Base-by-base conservation (phyloP, 352 stramenopile genomes). In the Globisporangium cylindrosporum region DNA sequence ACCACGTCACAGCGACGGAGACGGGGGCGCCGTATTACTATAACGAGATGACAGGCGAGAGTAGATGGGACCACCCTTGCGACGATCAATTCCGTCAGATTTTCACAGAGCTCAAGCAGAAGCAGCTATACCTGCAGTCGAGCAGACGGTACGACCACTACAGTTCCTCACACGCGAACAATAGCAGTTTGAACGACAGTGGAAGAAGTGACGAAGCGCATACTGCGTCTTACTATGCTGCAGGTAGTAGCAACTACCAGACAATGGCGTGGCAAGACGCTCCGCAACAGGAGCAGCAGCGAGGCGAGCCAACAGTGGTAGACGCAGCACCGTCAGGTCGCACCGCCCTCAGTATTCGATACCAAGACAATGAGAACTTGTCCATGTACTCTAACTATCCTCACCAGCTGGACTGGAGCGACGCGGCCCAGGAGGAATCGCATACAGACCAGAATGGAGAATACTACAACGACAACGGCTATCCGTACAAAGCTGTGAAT, bases 11-110 rank as follows among this genome's bases (percentile, higher is more conserved):
- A 51, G 82, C 84, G 4, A 82, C 68, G 3, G 78, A 90, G 69
- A 86, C 75, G 18, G 80, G 75, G 10, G 73, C 78, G 43, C 84
- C 84, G 59, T 94, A 94, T 51, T 95, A 94, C 58, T 95, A 95
- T 75, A 90, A 92, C 60, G 75, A 84, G n/a, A 66, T 78, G 18
- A 88, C 78, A 1, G 86, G 86, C 9, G 88, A 94, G 59, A 95
- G 88, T 66, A 76, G 85, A 41, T 95, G 88, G 88, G 88, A 94
- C 57, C 88, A 95, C 70, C 88, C 88, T 6, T 78, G 74, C 51
- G 88, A 95, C 61, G 80, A 92, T 20, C 67, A 88, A 1, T 95
- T 90, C 71, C 84, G 82, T 34, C 74, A 78, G 46, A 65, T 90
- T 24, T 86, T 81, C 22, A 62, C 69, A 10, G 71, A 91, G 0